Percentiles rank a stretch among this genome's conserved stretches.
Evolutionary conservation across 2,329 filamentous ascomycete genomes (phyloP).

Genomic region (Ophiostoma quercus): DNA sequence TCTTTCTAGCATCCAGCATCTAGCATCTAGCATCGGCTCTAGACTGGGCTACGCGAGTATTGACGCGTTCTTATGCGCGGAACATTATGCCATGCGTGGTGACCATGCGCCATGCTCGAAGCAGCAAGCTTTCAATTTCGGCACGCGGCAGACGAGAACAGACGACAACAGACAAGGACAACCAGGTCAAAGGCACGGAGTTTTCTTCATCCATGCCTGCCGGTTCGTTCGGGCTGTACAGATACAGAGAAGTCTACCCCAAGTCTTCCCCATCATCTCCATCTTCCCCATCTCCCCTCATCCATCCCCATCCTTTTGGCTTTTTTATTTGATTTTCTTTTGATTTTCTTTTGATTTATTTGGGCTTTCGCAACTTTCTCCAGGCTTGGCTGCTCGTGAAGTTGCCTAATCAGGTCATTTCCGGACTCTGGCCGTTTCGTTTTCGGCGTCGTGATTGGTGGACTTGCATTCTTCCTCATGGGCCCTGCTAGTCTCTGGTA

Average conservation of each 20-base stretch:
- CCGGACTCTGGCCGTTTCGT: neutral
- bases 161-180: too few relatives aligned
- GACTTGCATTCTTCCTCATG: neutral
- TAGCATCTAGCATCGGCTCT: neutral
- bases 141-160: neutral
- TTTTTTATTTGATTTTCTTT: neutral
- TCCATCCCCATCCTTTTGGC: neutral
- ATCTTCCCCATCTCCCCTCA: neutral
- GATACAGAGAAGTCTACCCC: neutral
- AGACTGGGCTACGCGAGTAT: neutral
- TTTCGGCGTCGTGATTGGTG: neutral
- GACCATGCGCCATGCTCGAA: neutral
- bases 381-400: neutral
- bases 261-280: neutral
- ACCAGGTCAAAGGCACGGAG: neutral
- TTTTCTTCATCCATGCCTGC: neutral
- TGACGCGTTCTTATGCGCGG: slow-evolving; percentile 3
- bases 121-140: neutral
- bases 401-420: neutral
- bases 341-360: neutral
- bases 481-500: neutral
- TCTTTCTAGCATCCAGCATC: neutral
- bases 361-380: neutral
- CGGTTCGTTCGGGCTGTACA: neutral
- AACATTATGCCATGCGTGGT: neutral